Conservation (phyloP, 2,329 filamentous ascomycete species). For the Trichophyton schoenleinii region DNA sequence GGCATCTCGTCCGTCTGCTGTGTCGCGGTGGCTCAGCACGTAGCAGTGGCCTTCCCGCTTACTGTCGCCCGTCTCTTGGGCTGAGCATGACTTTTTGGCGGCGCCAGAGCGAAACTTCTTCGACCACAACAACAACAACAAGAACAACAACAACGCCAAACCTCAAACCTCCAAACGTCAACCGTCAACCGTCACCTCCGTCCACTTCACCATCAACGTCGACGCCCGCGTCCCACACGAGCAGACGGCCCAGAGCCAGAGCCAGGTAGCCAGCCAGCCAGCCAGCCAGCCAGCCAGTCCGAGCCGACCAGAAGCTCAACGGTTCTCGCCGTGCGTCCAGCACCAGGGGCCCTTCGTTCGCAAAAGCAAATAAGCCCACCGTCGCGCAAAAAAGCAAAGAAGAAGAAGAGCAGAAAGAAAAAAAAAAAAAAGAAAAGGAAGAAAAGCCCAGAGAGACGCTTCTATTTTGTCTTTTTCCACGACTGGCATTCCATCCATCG, state of each 20-base stretch:
- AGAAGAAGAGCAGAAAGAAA: not conserved
- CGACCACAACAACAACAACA: not conserved
- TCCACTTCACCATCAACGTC: not conserved
- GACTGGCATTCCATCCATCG: not conserved
- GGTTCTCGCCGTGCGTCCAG: not conserved
- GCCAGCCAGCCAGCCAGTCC: not conserved
- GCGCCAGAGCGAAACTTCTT: no score
- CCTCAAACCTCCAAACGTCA: not conserved
- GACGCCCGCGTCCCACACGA: not conserved
- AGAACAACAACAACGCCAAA: not conserved
- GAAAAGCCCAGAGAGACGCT: not conserved
- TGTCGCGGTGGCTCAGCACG: not conserved
- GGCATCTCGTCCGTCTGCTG: not conserved
- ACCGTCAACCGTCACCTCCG: not conserved
- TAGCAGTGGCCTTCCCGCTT: not conserved
- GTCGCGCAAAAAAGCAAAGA: conserved; percentile 3
- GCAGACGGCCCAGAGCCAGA: not conserved
- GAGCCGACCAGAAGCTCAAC: not conserved
- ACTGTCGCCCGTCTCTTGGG: not conserved
- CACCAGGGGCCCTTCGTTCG: not conserved
- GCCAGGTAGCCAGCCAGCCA: not conserved
- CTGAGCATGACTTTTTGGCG: not conserved
- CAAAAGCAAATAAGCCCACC: not conserved
- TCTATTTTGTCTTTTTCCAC: not conserved
- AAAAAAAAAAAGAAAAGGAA: not conserved